Base-by-base conservation (phyloP, 306 rosid species). In the Citrullus mucosospermus region DNA sequence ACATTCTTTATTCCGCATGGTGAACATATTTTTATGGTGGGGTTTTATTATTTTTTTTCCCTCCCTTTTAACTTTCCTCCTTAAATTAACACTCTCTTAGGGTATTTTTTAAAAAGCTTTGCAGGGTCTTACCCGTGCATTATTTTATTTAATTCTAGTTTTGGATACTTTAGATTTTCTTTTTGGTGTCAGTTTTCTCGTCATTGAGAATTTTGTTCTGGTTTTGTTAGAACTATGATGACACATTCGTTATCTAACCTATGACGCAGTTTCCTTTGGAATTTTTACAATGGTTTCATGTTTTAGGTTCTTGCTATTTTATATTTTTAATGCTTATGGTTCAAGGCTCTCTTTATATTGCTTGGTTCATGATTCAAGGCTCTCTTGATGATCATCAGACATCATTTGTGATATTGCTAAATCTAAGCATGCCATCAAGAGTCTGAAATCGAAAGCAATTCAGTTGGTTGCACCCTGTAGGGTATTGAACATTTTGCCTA, bases 1-100 rank as follows among this genome's bases (percentile, higher is more conserved):
- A 68, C 56, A 15, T 57, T 58, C 63, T 80, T 82, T 60, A 75
- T 56, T 44, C 81, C 60, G 79, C 79, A 60, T 72, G 72, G 79
- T 22, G 75, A 85, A 86, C 69, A 57, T 58, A 57, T 39, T 75
- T 39, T 75, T 39, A 38, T 77, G 32, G 59, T 83, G 34, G 76
- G 58, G 66, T 18, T 54, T 36, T 71, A 71, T 25, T 18, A 58
- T 67, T 63, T 7, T 25, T 13, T 83, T 18, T 67, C 41, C 41
- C 6, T 11, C 15, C 15, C 53, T 39, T 50, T 59, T 39, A 0
- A 22, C 20, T 17, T 11, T 2, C 13, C 9, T n/a, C 16, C 28
- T 10, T 65, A 66, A 14, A 18, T 41, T 68, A 68, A 18, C 51
- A 17, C 22, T 22, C 22, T 67, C 53, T 9, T 48, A 67, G 73